Evolutionary conservation across 305 asterid species (phyloP).

Genomic region (Rubia tinctorum): DNA sequence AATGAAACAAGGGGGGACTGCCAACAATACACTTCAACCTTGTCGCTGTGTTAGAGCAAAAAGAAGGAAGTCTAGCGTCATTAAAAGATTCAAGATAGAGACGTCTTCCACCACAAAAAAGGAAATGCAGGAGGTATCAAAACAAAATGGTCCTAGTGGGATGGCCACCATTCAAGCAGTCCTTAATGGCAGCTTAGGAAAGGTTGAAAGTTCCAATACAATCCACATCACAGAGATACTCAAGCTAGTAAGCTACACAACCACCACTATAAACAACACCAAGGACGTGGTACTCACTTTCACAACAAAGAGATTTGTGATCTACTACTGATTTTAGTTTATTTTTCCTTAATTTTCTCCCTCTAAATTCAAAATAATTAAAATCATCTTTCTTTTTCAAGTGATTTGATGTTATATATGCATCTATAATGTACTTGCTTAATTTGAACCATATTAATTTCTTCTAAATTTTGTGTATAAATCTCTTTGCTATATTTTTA

Average conservation of each 20-base stretch:
- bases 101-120: constrained; percentile 30
- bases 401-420: too few species aligned
- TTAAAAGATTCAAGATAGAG: constrained; percentile 53
- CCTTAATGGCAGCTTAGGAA: constrained; percentile 32
- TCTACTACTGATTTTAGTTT: too few species aligned
- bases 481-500: neutral
- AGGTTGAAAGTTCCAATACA: too few species aligned
- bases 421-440: too few species aligned
- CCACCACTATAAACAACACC: constrained; percentile 7
- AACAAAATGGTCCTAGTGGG: constrained; percentile 19
- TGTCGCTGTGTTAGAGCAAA: constrained; percentile 63
- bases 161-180: constrained; percentile 28
- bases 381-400: too few species aligned
- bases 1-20: too few species aligned
- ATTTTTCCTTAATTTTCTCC: too few species aligned
- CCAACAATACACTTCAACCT: too few species aligned
- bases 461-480: neutral
- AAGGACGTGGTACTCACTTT: too few species aligned
- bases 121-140: constrained; percentile 28
- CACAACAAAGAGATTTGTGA: too few species aligned
- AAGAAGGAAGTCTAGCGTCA: constrained; percentile 80
- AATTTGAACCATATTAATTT: neutral
- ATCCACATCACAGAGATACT: constrained; percentile 59
- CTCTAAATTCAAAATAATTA: too few species aligned
- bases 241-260: constrained; percentile 65